Evolutionary conservation across 176 grass and related monocot species (phyloP), one percentile per base, ranked within the genome.

Genomic region (Elaeis guineensis): DNA sequence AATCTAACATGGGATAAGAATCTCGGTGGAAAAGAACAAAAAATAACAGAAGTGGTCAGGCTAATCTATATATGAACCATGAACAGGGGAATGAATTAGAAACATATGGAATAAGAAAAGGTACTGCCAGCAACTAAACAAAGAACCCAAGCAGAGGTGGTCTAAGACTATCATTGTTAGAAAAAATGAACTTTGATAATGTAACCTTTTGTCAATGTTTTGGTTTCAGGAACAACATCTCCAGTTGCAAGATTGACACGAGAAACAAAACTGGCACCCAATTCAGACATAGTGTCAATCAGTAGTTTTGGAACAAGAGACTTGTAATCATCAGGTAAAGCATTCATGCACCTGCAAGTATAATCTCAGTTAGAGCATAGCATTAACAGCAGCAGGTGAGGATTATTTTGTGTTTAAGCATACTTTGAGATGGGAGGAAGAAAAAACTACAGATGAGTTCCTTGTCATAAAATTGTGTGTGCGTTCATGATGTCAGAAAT

Each of bases 281-380:
- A 44, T 44, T 44, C 35, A 44, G 35, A 44, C 35, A 44, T 44
- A 11, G 35, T 44, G 9, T 44, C 94, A 55, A 79, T 62, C 67
- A 98, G 85, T 77, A 98, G 64, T 80, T 81, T 93, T 3, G 94
- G 94, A 62, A 98, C 87, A 52, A 98, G 74, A 74, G 81, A 86
- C 48, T 78, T 86, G 70, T 89, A 98, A 79, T 98, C 88, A 58
- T 98, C 94, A 68, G 88, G 88, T 63, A 98, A 85, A 66, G 88
- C 87, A 69, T 76, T 83, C 73, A 89, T 63, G 60, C 87, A 98
- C 94, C 88, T 98, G 78, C n/a, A 39, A 66, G 64, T 59, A 67
- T 61, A 35, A 78, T 52, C 30, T 64, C 78, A 56, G 14, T 72
- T 52, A 73, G 59, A 19, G 14, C 17, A 17, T 44, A 55, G 16